phyloP scores from a whole-genome alignment of 1,139 yeast genomes.

The Geotrichum klebahnii region DNA sequence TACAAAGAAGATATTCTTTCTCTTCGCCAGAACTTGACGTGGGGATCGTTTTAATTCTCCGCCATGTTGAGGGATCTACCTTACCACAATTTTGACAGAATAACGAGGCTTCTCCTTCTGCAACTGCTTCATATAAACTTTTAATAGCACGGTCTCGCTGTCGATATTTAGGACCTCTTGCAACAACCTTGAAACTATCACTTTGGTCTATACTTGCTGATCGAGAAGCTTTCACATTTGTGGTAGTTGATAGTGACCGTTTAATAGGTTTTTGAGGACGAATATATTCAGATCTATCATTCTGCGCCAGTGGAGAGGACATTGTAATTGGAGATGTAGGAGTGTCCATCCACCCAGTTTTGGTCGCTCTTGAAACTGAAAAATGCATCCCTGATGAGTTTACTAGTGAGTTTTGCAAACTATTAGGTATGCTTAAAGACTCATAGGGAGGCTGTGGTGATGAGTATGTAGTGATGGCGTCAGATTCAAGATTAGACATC shows the following conservation, averaged over 20 bases:
- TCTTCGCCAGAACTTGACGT: constrained; percentile 18
- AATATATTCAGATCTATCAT: constrained; percentile 2
- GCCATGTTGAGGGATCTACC: constrained; percentile 39
- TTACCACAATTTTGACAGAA: constrained; percentile 42
- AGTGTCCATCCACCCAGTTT: constrained; percentile 12
- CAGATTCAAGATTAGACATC: constrained; percentile 13
- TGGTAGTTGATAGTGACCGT: constrained; percentile 14
- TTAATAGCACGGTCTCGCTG: constrained; percentile 8
- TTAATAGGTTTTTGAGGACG: constrained; percentile 9
- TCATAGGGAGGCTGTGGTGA: constrained; percentile 18
- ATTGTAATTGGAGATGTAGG: constrained; percentile 19
- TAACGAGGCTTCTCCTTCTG: neutral
- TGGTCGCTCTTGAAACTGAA: constrained; percentile 8
- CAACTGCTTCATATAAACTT: constrained; percentile 4
- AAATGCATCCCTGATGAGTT: constrained; percentile 1
- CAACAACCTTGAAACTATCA: constrained; percentile 2
- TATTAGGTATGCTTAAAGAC: neutral
- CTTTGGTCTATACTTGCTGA: neutral
- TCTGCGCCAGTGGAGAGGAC: constrained; percentile 12
- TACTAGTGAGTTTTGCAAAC: neutral
- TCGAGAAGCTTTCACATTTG: neutral
- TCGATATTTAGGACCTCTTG: constrained; percentile 8
- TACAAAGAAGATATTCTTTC: constrained; percentile 33
- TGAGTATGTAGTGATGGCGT: constrained; percentile 12
- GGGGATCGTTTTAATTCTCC: constrained; percentile 27